Evolutionary conservation across 352 stramenopile species (phyloP).

Genomic region (Phytophthora meadii): DNA sequence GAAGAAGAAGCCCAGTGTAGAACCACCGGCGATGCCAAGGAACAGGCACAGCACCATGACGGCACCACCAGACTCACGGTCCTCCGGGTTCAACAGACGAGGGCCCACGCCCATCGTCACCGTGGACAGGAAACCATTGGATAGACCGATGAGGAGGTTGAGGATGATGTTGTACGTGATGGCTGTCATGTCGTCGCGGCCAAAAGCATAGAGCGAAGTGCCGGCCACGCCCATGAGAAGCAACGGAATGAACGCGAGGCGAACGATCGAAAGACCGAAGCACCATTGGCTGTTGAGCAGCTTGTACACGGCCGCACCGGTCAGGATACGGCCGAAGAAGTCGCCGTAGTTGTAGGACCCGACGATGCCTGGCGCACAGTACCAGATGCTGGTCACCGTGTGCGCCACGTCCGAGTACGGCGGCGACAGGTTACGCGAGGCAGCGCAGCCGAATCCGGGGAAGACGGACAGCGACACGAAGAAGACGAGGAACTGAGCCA

Average conservation of each 20-base stretch:
- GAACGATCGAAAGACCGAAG: conserved; percentile 47
- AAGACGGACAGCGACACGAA: conserved; percentile 66
- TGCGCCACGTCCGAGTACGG: conserved; percentile 35
- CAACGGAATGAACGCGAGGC: conserved; percentile 64
- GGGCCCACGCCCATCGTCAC: conserved; percentile 69
- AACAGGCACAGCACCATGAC: conserved; percentile 72
- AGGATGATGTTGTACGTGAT: conserved; percentile 54
- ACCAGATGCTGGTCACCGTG: conserved; percentile 43
- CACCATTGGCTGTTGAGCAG: conserved; percentile 60
- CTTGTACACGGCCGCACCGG: conserved; percentile 55
- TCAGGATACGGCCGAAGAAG: conserved; percentile 63
- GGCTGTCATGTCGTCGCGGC: conserved; percentile 27
- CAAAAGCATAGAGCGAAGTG: conserved; percentile 66
- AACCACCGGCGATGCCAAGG: conserved; percentile 52
- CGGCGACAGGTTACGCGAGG: conserved; percentile 37
- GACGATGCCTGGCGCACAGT: conserved; percentile 61
- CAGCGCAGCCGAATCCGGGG: conserved; percentile 61
- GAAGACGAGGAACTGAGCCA: conserved; percentile 66
- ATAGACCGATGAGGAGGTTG: conserved; percentile 59
- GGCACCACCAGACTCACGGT: conserved; percentile 61
- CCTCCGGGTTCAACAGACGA: conserved; percentile 55
- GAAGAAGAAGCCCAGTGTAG: conserved; percentile 61
- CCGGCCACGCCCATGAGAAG: conserved; percentile 59
- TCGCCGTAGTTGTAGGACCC: conserved; percentile 72
- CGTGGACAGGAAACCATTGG: conserved; percentile 63